Base-by-base conservation (phyloP, 495 filamentous ascomycete species). In the Xylaria longipes region DNA sequence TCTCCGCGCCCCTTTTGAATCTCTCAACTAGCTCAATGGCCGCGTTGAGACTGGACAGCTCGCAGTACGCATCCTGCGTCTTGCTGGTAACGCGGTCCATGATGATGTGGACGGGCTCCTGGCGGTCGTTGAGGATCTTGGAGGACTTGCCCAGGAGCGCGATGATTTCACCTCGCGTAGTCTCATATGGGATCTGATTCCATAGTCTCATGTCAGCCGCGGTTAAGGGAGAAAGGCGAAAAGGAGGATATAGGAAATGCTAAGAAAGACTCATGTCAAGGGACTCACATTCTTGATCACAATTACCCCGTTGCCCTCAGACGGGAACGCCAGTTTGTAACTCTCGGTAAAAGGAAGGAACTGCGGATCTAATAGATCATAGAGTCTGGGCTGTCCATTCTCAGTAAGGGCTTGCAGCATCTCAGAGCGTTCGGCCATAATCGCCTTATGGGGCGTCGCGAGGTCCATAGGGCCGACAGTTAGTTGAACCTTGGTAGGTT, bases 21-120 rank as follows among this genome's bases (percentile, higher is more conserved):
- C 86, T 84, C 37, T 87, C 82, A 6, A 89, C 82, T 0, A 87
- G 82, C 12, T 80, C 80, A 14, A 83, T 72, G 0, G 92, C 92
- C 76, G 91, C 89, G 0, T 80, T 70, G 0, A 81, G 68, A 7
- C 82, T 86, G 39, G 81, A 66, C 60, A 94, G 90, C 75, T 96
- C 93, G 39, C 93, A 88, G 72, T 84, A 96, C 69, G 87, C 91
- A 64, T 94, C 91, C 79, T 90, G 88, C 0, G 93, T 95, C 85
- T 95, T 95, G 60, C 87, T 87, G 1, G 91, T 92, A 0, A 88
- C 83, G 9, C 92, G 90, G 63, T 95, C 93, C 91, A 96, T 94
- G 73, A 94, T 92, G 71, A 96, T 93, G 74, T 96, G 93, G 12
- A 95, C 81, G 0, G 91, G 84, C 64, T 89, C 89, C 7, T 90